Evolutionary conservation across 441 rosid genomes (phyloP).

Genomic region (Brassica hybrid): DNA sequence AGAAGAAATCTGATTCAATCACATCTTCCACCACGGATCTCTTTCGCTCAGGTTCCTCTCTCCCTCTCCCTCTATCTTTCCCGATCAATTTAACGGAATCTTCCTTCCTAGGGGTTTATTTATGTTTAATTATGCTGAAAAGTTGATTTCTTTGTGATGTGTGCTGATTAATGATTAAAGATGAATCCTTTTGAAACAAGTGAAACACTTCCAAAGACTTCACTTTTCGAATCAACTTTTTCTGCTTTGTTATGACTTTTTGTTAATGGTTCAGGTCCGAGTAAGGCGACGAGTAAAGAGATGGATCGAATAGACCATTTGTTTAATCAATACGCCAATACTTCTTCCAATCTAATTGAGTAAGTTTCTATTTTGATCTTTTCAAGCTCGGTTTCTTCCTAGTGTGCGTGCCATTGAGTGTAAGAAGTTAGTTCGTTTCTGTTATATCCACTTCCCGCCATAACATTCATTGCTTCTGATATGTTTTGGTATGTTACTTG

Average conservation of each 20-base stretch:
- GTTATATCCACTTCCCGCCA: too few species aligned
- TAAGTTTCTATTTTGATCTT: constrained; percentile 49
- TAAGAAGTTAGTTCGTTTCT: too few species aligned
- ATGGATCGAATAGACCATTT: constrained; percentile 88
- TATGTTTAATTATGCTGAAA: not conserved
- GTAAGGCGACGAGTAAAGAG: constrained; percentile 94
- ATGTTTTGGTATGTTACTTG: too few species aligned
- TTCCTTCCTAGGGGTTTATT: not conserved
- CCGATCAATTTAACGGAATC: not conserved
- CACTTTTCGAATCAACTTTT: too few species aligned
- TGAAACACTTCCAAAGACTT: too few species aligned
- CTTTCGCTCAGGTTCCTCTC: constrained; percentile 78
- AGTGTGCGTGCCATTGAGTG: too few species aligned
- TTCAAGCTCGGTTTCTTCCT: not conserved
- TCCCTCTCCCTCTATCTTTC: not conserved
- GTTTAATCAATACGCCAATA: constrained; percentile 73
- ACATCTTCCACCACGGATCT: constrained; percentile 78
- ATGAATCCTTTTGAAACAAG: too few species aligned
- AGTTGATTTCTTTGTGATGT: not conserved
- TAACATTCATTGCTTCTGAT: not conserved
- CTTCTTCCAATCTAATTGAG: constrained; percentile 83
- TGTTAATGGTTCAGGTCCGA: constrained; percentile 58
- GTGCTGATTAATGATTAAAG: not conserved
- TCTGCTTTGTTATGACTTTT: too few species aligned
- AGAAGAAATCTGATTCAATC: constrained; percentile 63